Evolutionary conservation across 2,329 filamentous ascomycete genomes (phyloP), one percentile per base, ranked within the genome.

Genomic region (Neopestalotiopsis rosae): DNA sequence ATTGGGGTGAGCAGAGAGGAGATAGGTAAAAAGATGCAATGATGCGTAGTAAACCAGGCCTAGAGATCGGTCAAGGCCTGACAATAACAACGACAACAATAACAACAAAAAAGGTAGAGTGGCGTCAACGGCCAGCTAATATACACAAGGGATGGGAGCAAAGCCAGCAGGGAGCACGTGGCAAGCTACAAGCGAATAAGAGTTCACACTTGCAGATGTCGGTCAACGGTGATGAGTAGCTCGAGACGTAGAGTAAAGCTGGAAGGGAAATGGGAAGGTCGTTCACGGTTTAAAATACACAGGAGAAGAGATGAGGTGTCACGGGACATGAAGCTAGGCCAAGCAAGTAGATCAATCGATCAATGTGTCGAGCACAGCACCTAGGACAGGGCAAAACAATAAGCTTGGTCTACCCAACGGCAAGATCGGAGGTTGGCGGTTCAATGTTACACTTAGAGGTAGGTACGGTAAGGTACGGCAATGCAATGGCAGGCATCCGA

Each of bases 151-250:
- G 32, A 62, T 32, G 32, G 32, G 59, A 40, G 49, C 49, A 66
- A 56, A 66, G 63, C n/a, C 49, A 56, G 1, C 24, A 38, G 1
- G 49, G 17, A 66, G 42, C 63, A 58, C 32, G 45, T 57, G 63
- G 32, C 63, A n/a, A 20, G 34, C 28, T 12, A 66, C 28, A 58
- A 32, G 63, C 63, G 63, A 66, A 66, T 66, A 49, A 58, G 49
- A 57, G 63, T 58, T 66, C 42, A 66, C 63, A 30, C 32, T 57
- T 45, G n/a, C 28, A 56, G 30, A 49, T 34, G 49, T 66, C 63
- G 63, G 63, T 66, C 34, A 66, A 66, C 34, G 61, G 38, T 64
- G 38, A 24, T 12, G 32, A 42, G n/a, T 28, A 38, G 24, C 14
- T 32, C 34, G 34, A 38, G 34, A 20, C 13, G 30, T 38, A n/a